These are phyloP conservation scores for Botryotinia calthae DNA, from an alignment of 2,329 filamentous ascomycete genomes.

Conservation along the genomic window DNA sequence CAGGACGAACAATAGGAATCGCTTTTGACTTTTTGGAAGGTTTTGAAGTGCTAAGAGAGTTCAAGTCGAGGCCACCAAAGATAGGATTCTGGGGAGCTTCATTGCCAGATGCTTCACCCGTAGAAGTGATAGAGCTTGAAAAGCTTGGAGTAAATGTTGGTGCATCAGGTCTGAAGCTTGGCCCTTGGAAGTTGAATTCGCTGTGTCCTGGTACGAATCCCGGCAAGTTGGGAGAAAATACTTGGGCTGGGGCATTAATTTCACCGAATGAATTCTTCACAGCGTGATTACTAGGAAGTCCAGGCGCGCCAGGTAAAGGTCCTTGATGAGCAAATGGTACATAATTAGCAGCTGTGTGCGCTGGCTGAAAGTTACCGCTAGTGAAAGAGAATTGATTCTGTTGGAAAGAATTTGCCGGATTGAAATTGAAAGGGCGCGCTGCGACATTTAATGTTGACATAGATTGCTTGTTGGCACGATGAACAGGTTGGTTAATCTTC, in stretches of 20 bases:
- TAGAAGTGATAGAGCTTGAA: conserved; percentile 47
- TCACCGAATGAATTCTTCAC: conserved; percentile 41
- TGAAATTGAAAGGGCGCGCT: conserved; percentile 85
- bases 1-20: conserved; percentile 72
- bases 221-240: conserved; percentile 8
- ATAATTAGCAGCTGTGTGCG: conserved; percentile 25
- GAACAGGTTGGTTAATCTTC: conserved; percentile 49
- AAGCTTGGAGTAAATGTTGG: conserved; percentile 68
- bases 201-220: conserved; percentile 66
- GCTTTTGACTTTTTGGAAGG: conserved; percentile 74
- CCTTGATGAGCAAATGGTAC: conserved; percentile 28
- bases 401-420: conserved; percentile 48
- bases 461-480: conserved; percentile 63
- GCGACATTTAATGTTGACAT: conserved; percentile 82
- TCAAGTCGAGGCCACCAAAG: conserved; percentile 67
- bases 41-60: conserved; percentile 60
- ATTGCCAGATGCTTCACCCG: conserved; percentile 46
- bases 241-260: conserved; percentile 67
- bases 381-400: conserved; percentile 52
- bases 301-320: conserved; percentile 41
- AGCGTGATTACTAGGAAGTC: conserved; percentile 34
- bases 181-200: conserved; percentile 68
- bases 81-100: conserved; percentile 51
- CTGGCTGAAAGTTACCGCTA: conserved; percentile 48
- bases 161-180: conserved; percentile 73